Conservation (phyloP, 2,329 filamentous ascomycete genomes). For the Sporothrix phasma region DNA sequence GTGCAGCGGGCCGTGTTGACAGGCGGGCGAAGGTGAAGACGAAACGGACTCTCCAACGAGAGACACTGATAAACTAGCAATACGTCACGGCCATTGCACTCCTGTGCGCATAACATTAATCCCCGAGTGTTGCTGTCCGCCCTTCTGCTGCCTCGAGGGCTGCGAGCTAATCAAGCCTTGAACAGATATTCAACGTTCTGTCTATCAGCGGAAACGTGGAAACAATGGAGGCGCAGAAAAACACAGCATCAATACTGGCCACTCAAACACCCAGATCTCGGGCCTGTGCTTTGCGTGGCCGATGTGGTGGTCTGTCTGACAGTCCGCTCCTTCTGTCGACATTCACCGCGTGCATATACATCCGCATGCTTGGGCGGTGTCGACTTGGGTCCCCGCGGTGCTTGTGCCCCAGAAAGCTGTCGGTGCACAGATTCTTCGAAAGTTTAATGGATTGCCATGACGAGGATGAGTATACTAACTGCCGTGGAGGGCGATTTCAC, state of each 20-base stretch:
- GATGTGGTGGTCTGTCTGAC: background rate
- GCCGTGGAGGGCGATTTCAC: background rate
- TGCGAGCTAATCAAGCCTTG: background rate
- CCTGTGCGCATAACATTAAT: background rate
- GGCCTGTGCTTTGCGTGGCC: background rate
- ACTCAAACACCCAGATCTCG: background rate
- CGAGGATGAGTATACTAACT: background rate
- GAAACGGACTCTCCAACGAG: background rate
- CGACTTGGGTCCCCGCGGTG: background rate
- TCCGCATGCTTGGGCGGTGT: background rate
- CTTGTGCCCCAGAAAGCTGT: background rate
- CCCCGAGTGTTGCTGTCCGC: background rate
- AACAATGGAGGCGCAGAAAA: background rate
- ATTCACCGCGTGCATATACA: background rate
- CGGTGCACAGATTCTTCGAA: conserved; percentile 1
- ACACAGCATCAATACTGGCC: background rate
- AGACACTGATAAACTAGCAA: background rate
- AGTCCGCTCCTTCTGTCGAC: background rate
- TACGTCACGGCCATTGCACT: background rate
- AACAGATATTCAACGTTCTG: background rate
- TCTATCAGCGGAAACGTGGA: background rate
- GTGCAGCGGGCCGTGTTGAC: background rate
- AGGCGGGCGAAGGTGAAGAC: background rate
- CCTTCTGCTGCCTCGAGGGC: background rate
- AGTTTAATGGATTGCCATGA: no score